phyloP scores from a whole-genome alignment of 108 stramenopile genomes.

The Parietichytrium sp. region DNA sequence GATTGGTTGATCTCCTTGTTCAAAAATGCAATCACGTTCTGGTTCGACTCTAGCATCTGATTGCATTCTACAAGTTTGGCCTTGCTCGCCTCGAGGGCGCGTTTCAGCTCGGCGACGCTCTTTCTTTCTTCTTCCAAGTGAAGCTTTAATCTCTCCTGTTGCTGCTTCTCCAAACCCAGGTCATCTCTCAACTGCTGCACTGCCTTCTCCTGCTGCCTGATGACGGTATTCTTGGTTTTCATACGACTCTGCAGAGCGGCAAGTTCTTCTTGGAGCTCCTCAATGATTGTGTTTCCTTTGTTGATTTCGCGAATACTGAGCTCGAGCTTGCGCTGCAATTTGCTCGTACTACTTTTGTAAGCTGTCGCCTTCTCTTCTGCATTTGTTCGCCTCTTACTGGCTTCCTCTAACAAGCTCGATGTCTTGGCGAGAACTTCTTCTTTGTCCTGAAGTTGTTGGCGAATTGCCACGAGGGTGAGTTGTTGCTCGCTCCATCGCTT shows the following conservation, averaged over 20 bases:
- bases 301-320: conserved; percentile 52
- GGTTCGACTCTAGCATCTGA: conserved; percentile 56
- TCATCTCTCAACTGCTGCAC: neutral
- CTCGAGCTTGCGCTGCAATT: conserved; percentile 59
- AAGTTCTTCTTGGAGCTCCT: conserved; percentile 48
- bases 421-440: conserved; percentile 18
- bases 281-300: conserved; percentile 57
- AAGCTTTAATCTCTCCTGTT: neutral
- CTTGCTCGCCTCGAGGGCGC: conserved; percentile 42
- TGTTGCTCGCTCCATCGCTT: conserved; percentile 25
- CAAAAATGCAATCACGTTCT: conserved; percentile 61
- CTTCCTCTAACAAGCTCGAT: neutral
- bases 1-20: conserved; percentile 58
- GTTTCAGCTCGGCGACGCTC: neutral
- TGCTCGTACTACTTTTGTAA: conserved; percentile 42
- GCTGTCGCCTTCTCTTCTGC: conserved; percentile 8
- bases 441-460: conserved; percentile 16
- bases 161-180: neutral
- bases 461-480: conserved; percentile 6
- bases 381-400: neutral
- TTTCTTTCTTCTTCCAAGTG: conserved; percentile 34
- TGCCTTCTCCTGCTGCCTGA: conserved; percentile 53
- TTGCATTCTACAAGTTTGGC: conserved; percentile 46
- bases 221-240: conserved; percentile 54
- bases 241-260: conserved; percentile 40